A percentile compares a stretch with the other conserved stretches of the same genome.
Conservation (phyloP, 1,284 basidiomycete genomes). For the Apiotrichum sp. region DNA sequence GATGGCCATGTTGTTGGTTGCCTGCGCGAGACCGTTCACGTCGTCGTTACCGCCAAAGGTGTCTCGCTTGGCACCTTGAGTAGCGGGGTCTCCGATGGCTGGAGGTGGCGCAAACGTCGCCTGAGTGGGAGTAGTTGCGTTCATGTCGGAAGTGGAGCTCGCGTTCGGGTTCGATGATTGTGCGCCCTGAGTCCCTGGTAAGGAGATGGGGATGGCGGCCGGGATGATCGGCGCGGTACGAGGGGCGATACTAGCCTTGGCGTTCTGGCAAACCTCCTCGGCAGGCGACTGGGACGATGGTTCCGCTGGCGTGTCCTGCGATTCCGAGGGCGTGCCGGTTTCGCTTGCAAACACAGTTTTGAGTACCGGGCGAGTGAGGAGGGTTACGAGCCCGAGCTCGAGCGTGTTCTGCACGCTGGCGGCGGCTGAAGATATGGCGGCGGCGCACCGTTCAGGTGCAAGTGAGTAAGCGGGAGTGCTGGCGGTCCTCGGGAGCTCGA, state of each 20-base stretch:
- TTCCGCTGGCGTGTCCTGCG: too few species aligned
- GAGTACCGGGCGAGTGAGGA: conserved; percentile 42
- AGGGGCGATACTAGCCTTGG: too few species aligned
- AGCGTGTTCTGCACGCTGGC: conserved; percentile 33
- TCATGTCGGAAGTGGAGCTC: too few species aligned
- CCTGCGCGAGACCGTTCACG: background rate
- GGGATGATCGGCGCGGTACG: too few species aligned
- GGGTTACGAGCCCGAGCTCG: conserved; percentile 43
- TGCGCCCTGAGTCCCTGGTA: too few species aligned
- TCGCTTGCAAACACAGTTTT: conserved; percentile 36
- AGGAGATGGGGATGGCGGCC: too few species aligned
- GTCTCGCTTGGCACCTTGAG: background rate
- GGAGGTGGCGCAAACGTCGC: background rate
- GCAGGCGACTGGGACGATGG: too few species aligned
- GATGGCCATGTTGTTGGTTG: background rate
- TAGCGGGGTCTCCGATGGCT: too few species aligned
- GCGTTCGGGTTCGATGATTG: too few species aligned
- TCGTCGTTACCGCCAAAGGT: background rate
- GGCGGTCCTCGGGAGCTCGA: too few species aligned
- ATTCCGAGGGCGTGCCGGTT: background rate
- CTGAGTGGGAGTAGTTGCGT: background rate
- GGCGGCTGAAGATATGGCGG: background rate
- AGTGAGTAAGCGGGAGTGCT: background rate
- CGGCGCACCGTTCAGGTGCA: background rate
- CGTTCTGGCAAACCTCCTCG: too few species aligned